Percentiles rank a stretch among this genome's conserved stretches.
phyloP scores from a whole-genome alignment of 2,329 filamentous ascomycete genomes.

The Lachnum nothofagi region DNA sequence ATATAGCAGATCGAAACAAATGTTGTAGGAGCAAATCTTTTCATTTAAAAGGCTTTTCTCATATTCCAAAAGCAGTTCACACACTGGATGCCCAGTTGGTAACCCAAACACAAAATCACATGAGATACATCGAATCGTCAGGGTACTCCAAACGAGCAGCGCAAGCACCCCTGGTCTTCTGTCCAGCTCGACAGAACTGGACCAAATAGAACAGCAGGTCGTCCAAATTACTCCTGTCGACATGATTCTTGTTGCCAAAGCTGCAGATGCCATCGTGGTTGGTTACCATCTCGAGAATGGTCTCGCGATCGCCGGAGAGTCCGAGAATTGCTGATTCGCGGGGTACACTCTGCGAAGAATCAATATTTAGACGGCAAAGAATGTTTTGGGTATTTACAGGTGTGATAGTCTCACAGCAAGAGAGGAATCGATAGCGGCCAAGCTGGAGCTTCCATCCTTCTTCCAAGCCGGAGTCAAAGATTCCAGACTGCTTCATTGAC shows the following conservation, averaged over 20 bases:
- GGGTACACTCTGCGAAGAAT: background rate
- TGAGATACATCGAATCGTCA: no score
- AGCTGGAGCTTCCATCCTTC: background rate
- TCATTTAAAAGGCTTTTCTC: no score
- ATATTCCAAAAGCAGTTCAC: no score
- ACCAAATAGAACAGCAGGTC: background rate
- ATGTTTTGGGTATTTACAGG: background rate
- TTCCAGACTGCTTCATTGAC: background rate
- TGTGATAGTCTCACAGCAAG: background rate
- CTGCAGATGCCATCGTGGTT: background rate
- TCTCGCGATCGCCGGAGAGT: background rate
- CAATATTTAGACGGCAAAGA: background rate
- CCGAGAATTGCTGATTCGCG: background rate
- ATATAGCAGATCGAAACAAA: no score
- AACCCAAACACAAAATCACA: no score
- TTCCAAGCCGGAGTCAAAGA: background rate
- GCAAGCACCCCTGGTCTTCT: background rate
- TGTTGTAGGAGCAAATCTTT: no score
- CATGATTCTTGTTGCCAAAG: background rate
- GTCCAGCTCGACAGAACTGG: background rate
- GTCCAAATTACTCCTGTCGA: background rate
- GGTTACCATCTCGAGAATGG: background rate
- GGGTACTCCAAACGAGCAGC: no score
- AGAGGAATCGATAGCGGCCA: background rate
- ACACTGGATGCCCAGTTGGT: no score